Evolutionary conservation across 202 grass and related monocot species (phyloP), one percentile per base, ranked within the genome.

Genomic region (Eragrostis tef): DNA sequence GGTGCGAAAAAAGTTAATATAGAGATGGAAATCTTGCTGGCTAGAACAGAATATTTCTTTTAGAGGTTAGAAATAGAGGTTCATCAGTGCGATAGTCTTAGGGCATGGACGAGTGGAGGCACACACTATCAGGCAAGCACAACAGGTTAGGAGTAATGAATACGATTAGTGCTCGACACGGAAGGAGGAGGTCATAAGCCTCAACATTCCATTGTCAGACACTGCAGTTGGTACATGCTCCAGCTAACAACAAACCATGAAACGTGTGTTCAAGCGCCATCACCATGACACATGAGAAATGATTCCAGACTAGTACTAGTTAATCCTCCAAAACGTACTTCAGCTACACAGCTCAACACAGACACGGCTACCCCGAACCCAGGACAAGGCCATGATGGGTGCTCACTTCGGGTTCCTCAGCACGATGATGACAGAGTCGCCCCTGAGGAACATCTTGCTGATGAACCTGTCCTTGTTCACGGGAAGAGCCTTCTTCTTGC

Each of bases 391-490:
- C 21, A 53, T 16, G 61, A 62, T 10, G 11, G 6, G 1, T 8
- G 5, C 8, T 86, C 79, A 90, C 36, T 92, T 90, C 2, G 87
- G 89, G 79, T 92, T 92, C 76, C 87, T 86, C 21, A 94, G 85
- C 14, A 94, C 93, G 54, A 94, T 90, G 72, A 94, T 94, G 72
- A 94, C 82, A 1, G 92, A 94, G 78, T 94, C 87, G 3, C 85
- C 93, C 60, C 89, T 70, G 65, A 94, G 92, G 56, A 94, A 94
- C 87, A 91, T 94, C 79, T 94, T 94, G 63, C 89, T 90, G 50
- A 94, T 94, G 85, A 94, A 92, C 73, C 85, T 89, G 50, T 94
- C 93, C 87, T 94, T 92, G 85, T 92, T 94, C 36, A 92, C 85
- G 13, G 87, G 89, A 6, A 94, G 79, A 62, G 89, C 89, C 76